A percentile compares a stretch with the other conserved stretches of the same genome.
phyloP scores from a whole-genome alignment of 2,329 filamentous ascomycete species.

The Botrytis hyacinthi region DNA sequence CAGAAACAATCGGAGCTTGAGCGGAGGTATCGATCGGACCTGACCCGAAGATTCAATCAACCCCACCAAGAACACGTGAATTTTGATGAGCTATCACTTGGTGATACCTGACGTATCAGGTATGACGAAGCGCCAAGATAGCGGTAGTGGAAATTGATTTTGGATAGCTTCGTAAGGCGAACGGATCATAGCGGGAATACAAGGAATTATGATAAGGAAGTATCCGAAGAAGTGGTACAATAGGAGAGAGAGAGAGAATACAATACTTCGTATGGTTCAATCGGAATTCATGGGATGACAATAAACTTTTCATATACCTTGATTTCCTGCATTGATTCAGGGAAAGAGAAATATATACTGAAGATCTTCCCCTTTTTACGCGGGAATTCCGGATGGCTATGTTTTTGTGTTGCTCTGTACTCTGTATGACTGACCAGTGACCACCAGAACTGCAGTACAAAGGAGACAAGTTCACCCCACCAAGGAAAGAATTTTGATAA shows the following conservation, averaged over 20 bases:
- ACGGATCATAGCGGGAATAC: not conserved
- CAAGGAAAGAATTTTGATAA: not conserved
- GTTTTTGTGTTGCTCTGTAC: not conserved
- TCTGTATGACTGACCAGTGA: not conserved
- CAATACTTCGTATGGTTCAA: not conserved
- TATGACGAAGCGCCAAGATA: slow-evolving; percentile 11
- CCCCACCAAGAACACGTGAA: slow-evolving; percentile 15
- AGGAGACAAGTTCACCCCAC: not conserved
- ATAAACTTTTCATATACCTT: not conserved
- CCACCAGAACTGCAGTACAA: not conserved
- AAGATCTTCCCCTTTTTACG: slow-evolving; percentile 10
- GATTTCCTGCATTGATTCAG: not conserved
- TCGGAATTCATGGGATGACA: not conserved
- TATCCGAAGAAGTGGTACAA: not conserved
- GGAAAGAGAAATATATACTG: not conserved
- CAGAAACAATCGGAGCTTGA: slow-evolving; percentile 9
- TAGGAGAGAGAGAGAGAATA: not conserved
- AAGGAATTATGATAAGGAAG: not conserved
- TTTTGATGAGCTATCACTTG: not conserved
- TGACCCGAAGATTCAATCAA: not conserved
- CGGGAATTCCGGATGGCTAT: not conserved
- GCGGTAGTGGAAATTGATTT: not conserved
- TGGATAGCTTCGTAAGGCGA: slow-evolving; percentile 3
- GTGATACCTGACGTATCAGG: slow-evolving; percentile 1
- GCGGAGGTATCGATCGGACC: not conserved